A percentile compares a stretch with the other conserved stretches of the same genome.
Conservation (phyloP, 2,329 filamentous ascomycete genomes). For the Pezicula radicicola region DNA sequence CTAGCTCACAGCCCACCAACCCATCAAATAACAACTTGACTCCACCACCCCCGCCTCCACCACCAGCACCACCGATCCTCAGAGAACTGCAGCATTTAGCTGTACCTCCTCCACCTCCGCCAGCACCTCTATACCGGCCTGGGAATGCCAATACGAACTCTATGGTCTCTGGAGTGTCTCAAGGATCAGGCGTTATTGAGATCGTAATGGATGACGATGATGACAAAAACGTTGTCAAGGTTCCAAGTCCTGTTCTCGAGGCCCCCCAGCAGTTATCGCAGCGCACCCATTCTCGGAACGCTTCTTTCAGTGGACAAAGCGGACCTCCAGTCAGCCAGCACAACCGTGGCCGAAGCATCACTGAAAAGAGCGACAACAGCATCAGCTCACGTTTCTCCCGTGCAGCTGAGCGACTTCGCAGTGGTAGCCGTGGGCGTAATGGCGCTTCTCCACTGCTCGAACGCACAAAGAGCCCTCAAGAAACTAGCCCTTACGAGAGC, state of each 20-base stretch:
- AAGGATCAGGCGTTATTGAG: constrained; percentile 57
- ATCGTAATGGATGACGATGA: constrained; percentile 64
- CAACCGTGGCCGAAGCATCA: constrained; percentile 53
- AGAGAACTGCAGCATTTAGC: constrained; percentile 63
- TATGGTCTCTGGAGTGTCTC: constrained; percentile 35
- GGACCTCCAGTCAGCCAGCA: constrained; percentile 36
- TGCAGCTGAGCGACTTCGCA: constrained; percentile 58
- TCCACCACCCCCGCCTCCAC: constrained; percentile 51
- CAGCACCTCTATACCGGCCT: constrained; percentile 49
- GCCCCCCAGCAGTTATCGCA: background rate
- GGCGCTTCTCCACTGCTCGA: constrained; percentile 14
- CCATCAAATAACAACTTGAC: constrained; percentile 48
- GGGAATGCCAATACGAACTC: constrained; percentile 27
- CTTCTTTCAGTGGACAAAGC: constrained; percentile 24
- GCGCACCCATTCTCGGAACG: constrained; percentile 9
- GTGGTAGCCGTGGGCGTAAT: constrained; percentile 54
- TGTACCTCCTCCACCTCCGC: constrained; percentile 58
- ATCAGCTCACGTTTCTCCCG: constrained; percentile 53
- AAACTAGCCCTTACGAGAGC: constrained; percentile 28
- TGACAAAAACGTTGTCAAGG: constrained; percentile 13
- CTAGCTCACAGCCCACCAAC: constrained; percentile 31
- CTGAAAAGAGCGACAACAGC: constrained; percentile 39
- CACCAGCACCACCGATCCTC: constrained; percentile 48
- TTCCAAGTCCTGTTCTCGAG: constrained; percentile 4
- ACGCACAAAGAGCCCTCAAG: constrained; percentile 20